Conservation (phyloP, 306 rosid species). For the Dicorynia guianensis region DNA sequence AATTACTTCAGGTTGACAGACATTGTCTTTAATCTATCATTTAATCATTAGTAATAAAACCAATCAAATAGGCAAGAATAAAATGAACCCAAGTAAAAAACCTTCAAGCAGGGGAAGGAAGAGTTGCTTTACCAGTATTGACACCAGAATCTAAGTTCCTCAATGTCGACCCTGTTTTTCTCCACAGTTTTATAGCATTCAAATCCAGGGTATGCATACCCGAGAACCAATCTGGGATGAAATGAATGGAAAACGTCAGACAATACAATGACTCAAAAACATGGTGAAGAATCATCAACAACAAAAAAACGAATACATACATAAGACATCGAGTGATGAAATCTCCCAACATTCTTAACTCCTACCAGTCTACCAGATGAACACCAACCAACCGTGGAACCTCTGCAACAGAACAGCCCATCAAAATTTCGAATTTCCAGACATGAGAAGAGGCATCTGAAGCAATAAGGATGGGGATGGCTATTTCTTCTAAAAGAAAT, state of each 20-base stretch:
- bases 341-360: conserved; percentile 78
- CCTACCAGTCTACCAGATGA: background rate
- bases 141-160: conserved; percentile 95
- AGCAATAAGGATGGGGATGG: no score
- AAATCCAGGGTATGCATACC: conserved; percentile 95
- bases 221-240: conserved; percentile 65
- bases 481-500: background rate
- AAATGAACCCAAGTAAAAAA: background rate
- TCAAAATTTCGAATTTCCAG: background rate
- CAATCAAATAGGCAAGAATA: background rate
- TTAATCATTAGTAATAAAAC: background rate
- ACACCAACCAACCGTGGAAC: conserved; percentile 25
- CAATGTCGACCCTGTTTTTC: conserved; percentile 65
- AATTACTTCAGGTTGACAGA: background rate
- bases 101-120: background rate
- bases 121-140: conserved; percentile 74
- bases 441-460: background rate
- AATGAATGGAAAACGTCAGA: background rate
- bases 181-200: conserved; percentile 84
- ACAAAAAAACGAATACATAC: conserved; percentile 53
- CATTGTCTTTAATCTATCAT: background rate
- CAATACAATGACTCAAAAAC: background rate
- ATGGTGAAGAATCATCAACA: background rate
- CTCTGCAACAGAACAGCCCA: conserved; percentile 43
- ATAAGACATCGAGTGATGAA: conserved; percentile 73